Conservation (phyloP, 1,284 basidiomycete genomes). For the Apiotrichum sp. region DNA sequence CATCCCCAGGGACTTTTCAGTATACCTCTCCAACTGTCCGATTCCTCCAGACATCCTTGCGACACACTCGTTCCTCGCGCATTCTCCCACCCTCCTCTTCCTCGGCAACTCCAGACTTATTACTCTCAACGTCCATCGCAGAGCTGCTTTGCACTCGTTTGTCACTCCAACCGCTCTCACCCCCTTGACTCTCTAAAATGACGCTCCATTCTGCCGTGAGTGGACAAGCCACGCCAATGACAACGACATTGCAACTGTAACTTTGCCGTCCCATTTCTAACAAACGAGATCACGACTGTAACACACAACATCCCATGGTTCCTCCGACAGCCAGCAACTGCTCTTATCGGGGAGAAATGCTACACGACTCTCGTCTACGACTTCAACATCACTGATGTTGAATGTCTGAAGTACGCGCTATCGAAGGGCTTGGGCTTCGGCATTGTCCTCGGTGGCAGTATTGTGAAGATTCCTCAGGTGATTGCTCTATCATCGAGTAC, state of each 20-base stretch:
- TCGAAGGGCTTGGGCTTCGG: slow-evolving; percentile 90
- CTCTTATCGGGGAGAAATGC: slow-evolving; percentile 84
- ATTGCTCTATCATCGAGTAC: slow-evolving; percentile 49
- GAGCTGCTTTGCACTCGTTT: too few relatives aligned
- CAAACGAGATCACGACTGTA: slow-evolving; percentile 35
- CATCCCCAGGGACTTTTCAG: too few relatives aligned
- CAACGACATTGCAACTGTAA: not conserved
- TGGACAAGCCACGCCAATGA: not conserved
- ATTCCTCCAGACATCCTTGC: too few relatives aligned
- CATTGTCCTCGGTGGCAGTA: slow-evolving; percentile 82
- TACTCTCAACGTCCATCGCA: too few relatives aligned
- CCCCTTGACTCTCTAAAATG: slow-evolving; percentile 1
- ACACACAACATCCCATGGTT: slow-evolving; percentile 65
- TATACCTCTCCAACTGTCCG: too few relatives aligned
- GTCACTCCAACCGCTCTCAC: too few relatives aligned
- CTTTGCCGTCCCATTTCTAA: slow-evolving; percentile 5
- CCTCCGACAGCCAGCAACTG: slow-evolving; percentile 69
- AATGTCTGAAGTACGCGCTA: slow-evolving; percentile 83
- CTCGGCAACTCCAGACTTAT: too few relatives aligned
- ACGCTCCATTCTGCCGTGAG: slow-evolving; percentile 16
- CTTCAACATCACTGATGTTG: slow-evolving; percentile 70
- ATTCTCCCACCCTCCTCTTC: too few relatives aligned
- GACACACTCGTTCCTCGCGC: too few relatives aligned
- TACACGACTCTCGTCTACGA: slow-evolving; percentile 86
- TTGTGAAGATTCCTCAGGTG: slow-evolving; percentile 89